Percentiles rank a stretch among this genome's conserved stretches.
phyloP scores from a whole-genome alignment of 495 filamentous ascomycete genomes.

The Daldinia decipiens region DNA sequence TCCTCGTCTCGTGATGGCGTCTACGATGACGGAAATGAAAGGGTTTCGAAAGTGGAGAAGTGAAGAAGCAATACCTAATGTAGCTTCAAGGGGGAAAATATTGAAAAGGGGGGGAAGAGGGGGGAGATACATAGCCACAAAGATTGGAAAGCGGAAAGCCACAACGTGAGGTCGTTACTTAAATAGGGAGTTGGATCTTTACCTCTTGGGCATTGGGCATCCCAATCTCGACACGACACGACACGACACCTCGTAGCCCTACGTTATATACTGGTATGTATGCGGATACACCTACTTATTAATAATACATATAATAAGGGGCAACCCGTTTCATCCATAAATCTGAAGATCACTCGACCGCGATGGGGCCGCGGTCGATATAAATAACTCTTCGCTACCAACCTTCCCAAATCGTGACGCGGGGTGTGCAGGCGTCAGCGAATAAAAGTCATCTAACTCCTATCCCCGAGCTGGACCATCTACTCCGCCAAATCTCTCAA shows the following conservation, averaged over 20 bases:
- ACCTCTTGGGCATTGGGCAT: background rate
- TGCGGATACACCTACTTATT: too few relatives aligned
- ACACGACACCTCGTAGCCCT: constrained; percentile 5
- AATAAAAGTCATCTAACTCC: background rate
- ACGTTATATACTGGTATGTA: background rate
- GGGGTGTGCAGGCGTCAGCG: constrained; percentile 10
- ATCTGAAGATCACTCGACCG: constrained; percentile 4
- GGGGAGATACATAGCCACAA: background rate
- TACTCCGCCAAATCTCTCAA: background rate
- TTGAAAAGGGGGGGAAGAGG: background rate
- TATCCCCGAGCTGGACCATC: background rate
- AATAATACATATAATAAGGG: constrained; percentile 7
- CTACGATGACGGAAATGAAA: constrained; percentile 13
- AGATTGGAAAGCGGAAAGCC: background rate
- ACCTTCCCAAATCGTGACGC: constrained; percentile 25
- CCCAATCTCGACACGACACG: background rate
- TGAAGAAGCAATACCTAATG: too few relatives aligned
- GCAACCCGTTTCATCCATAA: constrained; percentile 15
- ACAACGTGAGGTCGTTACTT: constrained; percentile 5
- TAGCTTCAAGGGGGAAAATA: background rate
- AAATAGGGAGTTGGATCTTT: constrained; percentile 4
- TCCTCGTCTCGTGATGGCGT: constrained; percentile 5
- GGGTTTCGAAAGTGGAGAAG: constrained; percentile 11
- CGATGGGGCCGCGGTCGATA: constrained; percentile 23
- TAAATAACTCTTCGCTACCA: constrained; percentile 20